Base-by-base conservation (phyloP, 2,329 filamentous ascomycete species). In the Sporothrix euskadiensis region DNA sequence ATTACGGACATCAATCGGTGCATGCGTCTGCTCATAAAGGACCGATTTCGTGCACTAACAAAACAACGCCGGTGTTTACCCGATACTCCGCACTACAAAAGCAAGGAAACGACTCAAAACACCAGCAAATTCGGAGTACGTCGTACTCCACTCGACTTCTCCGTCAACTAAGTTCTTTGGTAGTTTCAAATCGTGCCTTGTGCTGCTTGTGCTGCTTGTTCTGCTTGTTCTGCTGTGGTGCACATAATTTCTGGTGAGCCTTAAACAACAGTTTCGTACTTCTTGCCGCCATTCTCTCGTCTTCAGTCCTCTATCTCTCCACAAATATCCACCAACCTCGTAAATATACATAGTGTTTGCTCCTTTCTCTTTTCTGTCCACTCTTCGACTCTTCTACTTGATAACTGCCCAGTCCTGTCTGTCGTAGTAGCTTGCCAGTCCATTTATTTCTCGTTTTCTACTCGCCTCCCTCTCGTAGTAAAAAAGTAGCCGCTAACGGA, bases 11-110 rank as follows among this genome's bases (percentile, higher is more conserved):
- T 63, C 16, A 10, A 6, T 10, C 6, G 5, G 4, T 44, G n/a
- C 59, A 41, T 19, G 19, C 8, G 12, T 19, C 44, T 49, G 44
- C 44, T 35, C 26, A 26, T 26, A 63, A 63, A 63, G 59, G 59
- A 63, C 59, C 59, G 59, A 63, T 12, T 41, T 59, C n/a, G 52
- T 35, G 39, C 61, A 47, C 39, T 66, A 66, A 16, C 44, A 49
- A 65, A 65, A 22, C 22, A n/a, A 66, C 8, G 61, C 61, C 61
- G 61, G 39, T 47, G 39, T 66, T 66, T 47, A 47, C 22, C 61
- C 61, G 61, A 66, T 47, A 66, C 39, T 66, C 39, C 61, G 61
- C 61, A 16, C 3, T 49, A 49, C 41, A 44, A 12, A 14, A 8
- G 12, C 41, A 44, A 44, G 41, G 41, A 47, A 47, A 14, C 1